These are phyloP conservation scores for Acrocalymma vagum DNA, from an alignment of 2,329 filamentous ascomycete species.

Conservation along the genomic window DNA sequence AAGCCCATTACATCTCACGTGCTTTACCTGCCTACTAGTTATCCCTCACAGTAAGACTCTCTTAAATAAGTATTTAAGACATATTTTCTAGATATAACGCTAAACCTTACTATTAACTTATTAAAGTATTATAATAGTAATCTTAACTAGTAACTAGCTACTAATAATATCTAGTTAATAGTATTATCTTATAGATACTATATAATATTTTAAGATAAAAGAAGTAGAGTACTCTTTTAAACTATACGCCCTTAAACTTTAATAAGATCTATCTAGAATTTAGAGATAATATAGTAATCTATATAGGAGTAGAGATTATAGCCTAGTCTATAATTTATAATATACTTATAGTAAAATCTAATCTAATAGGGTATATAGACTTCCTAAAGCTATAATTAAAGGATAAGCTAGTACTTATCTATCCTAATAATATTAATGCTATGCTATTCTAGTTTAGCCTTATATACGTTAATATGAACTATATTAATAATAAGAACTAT, in stretches of 20 bases:
- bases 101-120: constrained; percentile 62
- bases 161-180: constrained; percentile 45
- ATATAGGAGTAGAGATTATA: constrained; percentile 48
- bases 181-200: constrained; percentile 57
- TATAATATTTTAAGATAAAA: constrained; percentile 62
- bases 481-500: background rate
- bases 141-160: constrained; percentile 55
- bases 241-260: constrained; percentile 58
- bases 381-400: constrained; percentile 59
- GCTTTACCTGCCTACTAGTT: too few species aligned
- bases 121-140: constrained; percentile 62
- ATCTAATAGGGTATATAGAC: constrained; percentile 51
- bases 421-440: constrained; percentile 65
- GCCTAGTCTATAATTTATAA: constrained; percentile 45
- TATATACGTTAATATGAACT: constrained; percentile 42
- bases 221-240: constrained; percentile 52
- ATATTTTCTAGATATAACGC: constrained; percentile 56
- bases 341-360: constrained; percentile 34
- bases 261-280: constrained; percentile 51
- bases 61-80: constrained; percentile 54
- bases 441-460: constrained; percentile 59
- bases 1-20: too few species aligned
- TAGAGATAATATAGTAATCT: constrained; percentile 52
- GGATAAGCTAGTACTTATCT: constrained; percentile 61
- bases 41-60: constrained; percentile 46